A percentile compares a stretch with the other conserved stretches of the same genome.
Evolutionary conservation across 352 stramenopile species (phyloP).

Genomic region (Phytophthora idaei): DNA sequence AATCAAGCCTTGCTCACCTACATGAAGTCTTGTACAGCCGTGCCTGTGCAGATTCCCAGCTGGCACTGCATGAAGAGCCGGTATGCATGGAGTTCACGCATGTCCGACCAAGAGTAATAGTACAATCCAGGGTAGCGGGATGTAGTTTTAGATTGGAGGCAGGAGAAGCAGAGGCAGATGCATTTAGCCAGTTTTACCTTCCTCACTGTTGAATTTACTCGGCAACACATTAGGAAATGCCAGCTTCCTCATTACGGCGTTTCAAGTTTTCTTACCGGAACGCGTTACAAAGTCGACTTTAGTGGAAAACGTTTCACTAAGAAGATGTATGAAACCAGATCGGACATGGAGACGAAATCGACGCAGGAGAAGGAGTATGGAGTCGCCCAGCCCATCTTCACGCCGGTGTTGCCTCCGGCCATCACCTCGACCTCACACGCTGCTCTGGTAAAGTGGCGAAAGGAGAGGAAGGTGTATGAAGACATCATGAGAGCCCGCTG

Average conservation of each 20-base stretch:
- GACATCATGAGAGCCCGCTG: conserved; percentile 11
- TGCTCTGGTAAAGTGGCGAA: conserved; percentile 9
- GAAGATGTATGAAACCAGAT: conserved; percentile 3
- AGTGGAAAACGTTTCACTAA: conserved; percentile 15
- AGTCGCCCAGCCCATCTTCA: conserved; percentile 11
- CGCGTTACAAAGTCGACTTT: conserved; percentile 22
- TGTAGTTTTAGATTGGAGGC: too few species aligned
- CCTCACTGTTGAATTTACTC: conserved; percentile 15
- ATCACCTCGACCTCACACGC: conserved; percentile 15
- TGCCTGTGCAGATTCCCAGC: too few species aligned
- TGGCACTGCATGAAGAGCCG: too few species aligned
- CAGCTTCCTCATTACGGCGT: conserved; percentile 14
- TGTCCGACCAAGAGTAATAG: too few species aligned
- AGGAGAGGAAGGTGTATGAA: conserved; percentile 4
- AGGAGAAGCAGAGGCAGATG: too few species aligned
- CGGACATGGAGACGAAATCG: neutral
- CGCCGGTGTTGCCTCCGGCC: neutral
- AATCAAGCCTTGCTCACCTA: too few species aligned
- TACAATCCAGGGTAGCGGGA: too few species aligned
- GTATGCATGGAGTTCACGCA: too few species aligned
- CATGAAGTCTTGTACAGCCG: too few species aligned
- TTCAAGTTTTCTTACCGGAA: conserved; percentile 4
- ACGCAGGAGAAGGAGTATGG: neutral
- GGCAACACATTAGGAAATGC: conserved; percentile 7
- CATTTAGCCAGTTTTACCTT: neutral